Percentiles rank a stretch among this genome's conserved stretches.
Conservation (phyloP, 2,329 filamentous ascomycete genomes). For the Trichoderma atrobrunneum region DNA sequence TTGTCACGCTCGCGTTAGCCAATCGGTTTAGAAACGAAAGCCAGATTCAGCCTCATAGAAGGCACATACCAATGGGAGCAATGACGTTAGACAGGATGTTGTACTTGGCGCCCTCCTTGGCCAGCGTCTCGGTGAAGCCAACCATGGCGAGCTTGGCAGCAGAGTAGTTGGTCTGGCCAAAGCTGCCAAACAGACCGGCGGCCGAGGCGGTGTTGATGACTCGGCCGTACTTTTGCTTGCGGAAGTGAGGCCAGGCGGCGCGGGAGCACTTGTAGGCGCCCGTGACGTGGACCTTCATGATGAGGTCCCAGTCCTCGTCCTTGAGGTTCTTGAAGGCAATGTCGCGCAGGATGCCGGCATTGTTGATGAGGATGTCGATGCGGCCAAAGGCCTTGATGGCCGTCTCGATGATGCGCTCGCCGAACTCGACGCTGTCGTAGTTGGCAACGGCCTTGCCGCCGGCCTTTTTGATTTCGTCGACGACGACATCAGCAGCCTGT, state of each 20-base stretch:
- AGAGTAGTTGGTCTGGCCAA: constrained; percentile 95
- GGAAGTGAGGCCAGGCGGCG: constrained; percentile 95
- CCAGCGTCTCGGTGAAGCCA: constrained; percentile 95
- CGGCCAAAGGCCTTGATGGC: constrained; percentile 79
- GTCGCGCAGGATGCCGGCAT: constrained; percentile 92
- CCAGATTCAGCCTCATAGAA: not conserved
- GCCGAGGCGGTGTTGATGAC: constrained; percentile 97
- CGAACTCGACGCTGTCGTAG: constrained; percentile 92
- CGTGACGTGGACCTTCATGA: constrained; percentile 87
- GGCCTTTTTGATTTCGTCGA: constrained; percentile 77
- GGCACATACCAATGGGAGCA: constrained; percentile 66
- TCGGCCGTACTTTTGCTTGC: constrained; percentile 97
- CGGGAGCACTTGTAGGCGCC: constrained; percentile 93
- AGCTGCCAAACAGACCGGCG: constrained; percentile 91
- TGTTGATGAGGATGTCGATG: constrained; percentile 95
- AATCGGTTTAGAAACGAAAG: not conserved
- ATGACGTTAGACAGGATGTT: constrained; percentile 96
- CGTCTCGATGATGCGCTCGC: constrained; percentile 90
- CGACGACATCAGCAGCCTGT: constrained; percentile 77
- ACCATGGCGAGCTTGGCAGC: constrained; percentile 94
- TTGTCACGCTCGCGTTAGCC: not conserved
- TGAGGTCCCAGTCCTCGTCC: constrained; percentile 93
- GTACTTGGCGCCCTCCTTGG: constrained; percentile 96
- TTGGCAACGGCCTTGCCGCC: constrained; percentile 97
- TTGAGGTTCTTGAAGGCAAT: constrained; percentile 99